Evolutionary conservation across 352 stramenopile genomes (phyloP), one percentile per base, ranked within the genome.

Genomic region (Globisporangium radiosum): DNA sequence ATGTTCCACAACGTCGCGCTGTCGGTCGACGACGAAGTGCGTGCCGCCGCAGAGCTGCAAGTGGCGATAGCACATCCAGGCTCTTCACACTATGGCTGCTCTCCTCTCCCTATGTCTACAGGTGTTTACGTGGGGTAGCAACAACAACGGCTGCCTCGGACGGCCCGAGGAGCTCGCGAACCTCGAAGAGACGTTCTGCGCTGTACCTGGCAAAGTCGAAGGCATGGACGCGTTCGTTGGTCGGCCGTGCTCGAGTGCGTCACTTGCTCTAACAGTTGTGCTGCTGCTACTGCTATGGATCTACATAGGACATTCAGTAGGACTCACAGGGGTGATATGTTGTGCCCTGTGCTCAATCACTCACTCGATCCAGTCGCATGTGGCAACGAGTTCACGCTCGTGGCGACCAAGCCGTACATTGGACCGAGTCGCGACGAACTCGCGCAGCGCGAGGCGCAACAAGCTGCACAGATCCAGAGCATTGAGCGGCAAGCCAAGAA

Each of bases 71-170:
- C 43, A 47, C 11, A 59, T 15, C 13, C 5, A 51, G 9, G 40
- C 44, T 7, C 5, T 51, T 38, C 15, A n/a, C 50, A 11, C 4
- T 54, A 7, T 39, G 7, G 3, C n/a, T n/a, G 8, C 50, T 44
- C 11, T 9, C 25, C 47, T 39, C n/a, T 19, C 5, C 4, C 25
- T 33, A 33, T 33, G 25, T 9, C 0, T 10, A 7, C 47, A 86
- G 78, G 79, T 98, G 8, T 97, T 97, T 59, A 97, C 87, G 6
- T 98, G 93, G 93, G 91, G 93, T 0, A 96, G 81, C 68, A 98
- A 98, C 64, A 81, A 70, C 14, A 93, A 97, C 60, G 87, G 88
- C 3, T 96, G 87, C 66, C 72, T 98, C 1, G 93, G 93, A 0
- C 68, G 87, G 48, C 73, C 75, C 0, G 66, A 87, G 42, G 85